Evolutionary conservation across 305 asterid genomes (phyloP), one percentile per base, ranked within the genome.

Genomic region (Fraxinus nigra): DNA sequence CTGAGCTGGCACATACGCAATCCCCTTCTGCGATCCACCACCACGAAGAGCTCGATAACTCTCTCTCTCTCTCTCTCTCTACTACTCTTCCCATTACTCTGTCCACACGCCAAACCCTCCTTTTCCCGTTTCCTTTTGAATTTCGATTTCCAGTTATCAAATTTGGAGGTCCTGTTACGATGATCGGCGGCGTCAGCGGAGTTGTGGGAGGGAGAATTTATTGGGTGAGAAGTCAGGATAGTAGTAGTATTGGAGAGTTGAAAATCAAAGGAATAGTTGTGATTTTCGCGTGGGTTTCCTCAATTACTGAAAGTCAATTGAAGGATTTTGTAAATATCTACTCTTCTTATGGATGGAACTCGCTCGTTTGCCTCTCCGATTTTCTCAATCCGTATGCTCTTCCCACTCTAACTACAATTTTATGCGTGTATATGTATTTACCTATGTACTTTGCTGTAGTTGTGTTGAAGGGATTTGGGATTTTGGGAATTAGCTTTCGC

Each of bases 331-430:
- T 86, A 24, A 78, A 84, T 38, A 90, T 93, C 24, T 95, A 89
- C 82, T 90, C 94, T 40, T 91, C 94, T 56, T 88, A 92, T 75
- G 98, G 96, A 24, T 95, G 97, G 94, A 87, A 82, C 69, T 90
- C 90, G 75, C 91, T 95, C 33, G 93, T 91, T 75, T 92, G 94
- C 86, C 92, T 93, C 84, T 87, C 98, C 78, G 95, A 92, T 89
- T 91, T 90, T 80, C 89, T 91, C 78, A 93, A 93, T 76, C 89
- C 91, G 98, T 94, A 88, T 30, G 89, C 85, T 79, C 40, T 63
- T 78, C 28, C 77, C 51, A 14, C 67, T 78, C 73, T 26, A 33
- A 34, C 59, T 78, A 20, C 40, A 20, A 11, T 73, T 75, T 72
- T 30, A 33, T 43, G 26, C 20, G 16, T 67, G 9, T 67, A 26